These are phyloP conservation scores for Kandelia obovata DNA, from an alignment of 345 rosid genomes.

Conservation along the genomic window DNA sequence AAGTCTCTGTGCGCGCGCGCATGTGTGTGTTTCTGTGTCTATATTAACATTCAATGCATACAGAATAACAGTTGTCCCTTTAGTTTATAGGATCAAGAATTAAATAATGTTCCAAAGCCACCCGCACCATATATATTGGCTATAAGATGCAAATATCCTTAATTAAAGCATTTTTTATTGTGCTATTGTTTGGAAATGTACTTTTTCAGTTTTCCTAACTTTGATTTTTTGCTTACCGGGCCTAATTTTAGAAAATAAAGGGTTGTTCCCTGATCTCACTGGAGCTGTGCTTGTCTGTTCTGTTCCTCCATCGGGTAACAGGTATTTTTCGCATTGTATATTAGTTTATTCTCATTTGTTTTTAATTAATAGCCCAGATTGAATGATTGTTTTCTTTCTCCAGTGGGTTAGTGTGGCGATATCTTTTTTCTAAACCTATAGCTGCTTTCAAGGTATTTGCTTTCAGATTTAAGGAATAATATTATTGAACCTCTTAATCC, in stretches of 20 bases:
- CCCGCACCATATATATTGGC: background rate
- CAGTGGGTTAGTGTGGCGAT: constrained; percentile 85
- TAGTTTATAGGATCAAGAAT: background rate
- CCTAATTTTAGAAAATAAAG: constrained; percentile 31
- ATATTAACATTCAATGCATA: no score
- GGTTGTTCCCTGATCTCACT: constrained; percentile 51
- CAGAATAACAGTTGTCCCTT: background rate
- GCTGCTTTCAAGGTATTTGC: constrained; percentile 75
- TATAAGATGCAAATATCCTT: background rate
- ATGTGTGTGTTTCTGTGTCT: no score
- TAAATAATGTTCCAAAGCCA: background rate
- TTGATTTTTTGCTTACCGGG: constrained; percentile 15
- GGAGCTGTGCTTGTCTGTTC: constrained; percentile 80
- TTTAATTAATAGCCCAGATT: constrained; percentile 2
- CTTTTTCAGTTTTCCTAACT: constrained; percentile 3
- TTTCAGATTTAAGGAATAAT: constrained; percentile 1
- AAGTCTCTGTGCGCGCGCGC: background rate
- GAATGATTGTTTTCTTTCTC: constrained; percentile 19
- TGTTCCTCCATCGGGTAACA: constrained; percentile 91
- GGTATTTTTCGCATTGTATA: constrained; percentile 42
- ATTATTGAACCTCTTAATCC: background rate
- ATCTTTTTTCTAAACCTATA: constrained; percentile 78
- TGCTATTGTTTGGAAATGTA: background rate
- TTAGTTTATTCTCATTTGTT: constrained; percentile 12
- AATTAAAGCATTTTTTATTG: background rate